Evolutionary conservation across 257 asterid species (phyloP), one percentile per base, ranked within the genome.

Genomic region (Lithospermum erythrorhizon): DNA sequence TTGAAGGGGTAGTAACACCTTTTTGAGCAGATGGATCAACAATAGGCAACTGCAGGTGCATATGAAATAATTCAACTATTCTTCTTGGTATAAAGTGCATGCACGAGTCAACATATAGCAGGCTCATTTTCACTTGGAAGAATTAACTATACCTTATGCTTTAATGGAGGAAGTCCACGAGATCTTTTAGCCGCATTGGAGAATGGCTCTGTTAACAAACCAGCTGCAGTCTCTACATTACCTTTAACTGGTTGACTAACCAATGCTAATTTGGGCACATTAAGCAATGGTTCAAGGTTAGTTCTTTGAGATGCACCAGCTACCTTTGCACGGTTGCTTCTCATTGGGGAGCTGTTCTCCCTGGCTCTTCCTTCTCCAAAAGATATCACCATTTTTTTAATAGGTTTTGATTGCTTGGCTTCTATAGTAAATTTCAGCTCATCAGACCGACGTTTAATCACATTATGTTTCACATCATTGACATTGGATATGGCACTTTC

Each of bases 281-380:
- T 82, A 0, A 86, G 87, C 56, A 87, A 70, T 53, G 89, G 83
- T 65, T 87, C 94, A 1, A 65, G 66, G 59, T 68, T 61, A 23
- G 68, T 48, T 75, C 78, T 83, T 77, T 62, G 85, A 35, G 64
- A 66, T 22, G 66, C 45, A 72, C 81, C 65, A 53, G 74, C 66
- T 6, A 60, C 67, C 73, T 65, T 88, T 7, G 76, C 30, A 57
- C 76, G 82, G 78, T 61, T 72, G 65, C 81, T 77, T 72, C 95
- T 83, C 82, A 86, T 63, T 6, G 99, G 99, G 54, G 95, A 89
- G 75, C 82, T 81, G 74, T 72, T 82, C 67, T 93, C 97, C 78
- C 95, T 82, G 67, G 21, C 74, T 65, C 78, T 84, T 47, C 89
- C 99, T 79, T 86, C 97, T 78, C 78, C 87, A 55, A 86, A 76